phyloP scores from a whole-genome alignment of 495 filamentous ascomycete species.

The Penicillium cinerascens region DNA sequence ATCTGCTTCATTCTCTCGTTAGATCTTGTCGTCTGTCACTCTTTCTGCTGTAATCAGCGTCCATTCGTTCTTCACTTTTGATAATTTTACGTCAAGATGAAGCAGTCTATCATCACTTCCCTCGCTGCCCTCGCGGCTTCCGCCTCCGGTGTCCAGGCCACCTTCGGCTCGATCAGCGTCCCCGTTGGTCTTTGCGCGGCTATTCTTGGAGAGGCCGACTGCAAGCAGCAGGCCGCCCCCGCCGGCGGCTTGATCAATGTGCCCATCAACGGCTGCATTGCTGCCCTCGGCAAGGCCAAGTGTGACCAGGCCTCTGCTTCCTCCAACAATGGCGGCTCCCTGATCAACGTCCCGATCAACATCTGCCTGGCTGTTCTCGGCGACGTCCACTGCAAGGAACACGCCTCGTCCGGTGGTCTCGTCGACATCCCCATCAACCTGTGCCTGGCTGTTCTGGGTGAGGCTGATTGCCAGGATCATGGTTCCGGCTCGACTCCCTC shows the following conservation, averaged over 20 bases:
- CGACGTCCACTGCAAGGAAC: constrained; percentile 21
- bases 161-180: constrained; percentile 24
- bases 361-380: constrained; percentile 27
- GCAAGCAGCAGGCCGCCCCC: constrained; percentile 19
- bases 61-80: constrained; percentile 20
- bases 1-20: constrained; percentile 18
- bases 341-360: constrained; percentile 33
- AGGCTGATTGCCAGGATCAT: constrained; percentile 22
- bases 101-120: constrained; percentile 27
- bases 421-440: constrained; percentile 30
- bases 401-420: constrained; percentile 12
- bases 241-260: constrained; percentile 26
- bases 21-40: constrained; percentile 14
- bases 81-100: constrained; percentile 25
- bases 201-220: constrained; percentile 26
- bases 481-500: constrained; percentile 4
- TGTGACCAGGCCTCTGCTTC: constrained; percentile 27
- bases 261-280: constrained; percentile 25
- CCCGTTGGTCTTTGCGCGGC: constrained; percentile 25
- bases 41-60: constrained; percentile 26
- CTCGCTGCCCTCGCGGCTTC: constrained; percentile 26
- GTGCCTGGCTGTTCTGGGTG: constrained; percentile 28
- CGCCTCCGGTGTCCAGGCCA: constrained; percentile 9
- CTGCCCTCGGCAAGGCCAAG: constrained; percentile 28
- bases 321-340: constrained; percentile 11